phyloP scores from a whole-genome alignment of 495 filamentous ascomycete genomes.

The Neurospora intermedia region DNA sequence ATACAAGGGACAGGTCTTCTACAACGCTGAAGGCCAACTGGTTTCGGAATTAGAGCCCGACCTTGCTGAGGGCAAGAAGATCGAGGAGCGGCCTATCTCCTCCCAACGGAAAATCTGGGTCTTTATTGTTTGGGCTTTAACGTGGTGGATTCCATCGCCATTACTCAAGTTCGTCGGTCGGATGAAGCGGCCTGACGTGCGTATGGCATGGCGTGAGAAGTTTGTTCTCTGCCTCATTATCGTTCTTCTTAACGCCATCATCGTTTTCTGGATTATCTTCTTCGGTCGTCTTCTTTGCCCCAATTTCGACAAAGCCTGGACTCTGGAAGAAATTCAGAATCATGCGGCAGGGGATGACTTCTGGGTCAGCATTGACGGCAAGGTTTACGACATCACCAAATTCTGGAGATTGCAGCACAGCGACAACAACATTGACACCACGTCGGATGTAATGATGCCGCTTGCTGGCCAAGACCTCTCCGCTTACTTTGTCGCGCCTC shows the following conservation, averaged over 20 bases:
- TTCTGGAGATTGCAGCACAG: constrained; percentile 82
- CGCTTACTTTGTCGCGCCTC: constrained; percentile 72
- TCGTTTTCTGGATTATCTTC: constrained; percentile 87
- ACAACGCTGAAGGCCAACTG: constrained; percentile 49
- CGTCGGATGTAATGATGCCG: constrained; percentile 54
- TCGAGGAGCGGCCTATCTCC: constrained; percentile 59
- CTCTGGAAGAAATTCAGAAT: constrained; percentile 53
- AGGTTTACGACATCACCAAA: constrained; percentile 83
- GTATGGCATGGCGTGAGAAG: constrained; percentile 96
- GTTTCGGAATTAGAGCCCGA: constrained; percentile 57
- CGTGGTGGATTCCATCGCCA: constrained; percentile 93
- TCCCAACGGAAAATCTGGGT: constrained; percentile 65
- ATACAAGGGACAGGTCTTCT: constrained; percentile 59
- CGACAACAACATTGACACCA: constrained; percentile 50
- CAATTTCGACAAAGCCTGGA: constrained; percentile 86
- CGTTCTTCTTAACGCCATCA: constrained; percentile 64
- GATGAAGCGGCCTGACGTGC: constrained; percentile 95
- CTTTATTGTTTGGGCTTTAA: constrained; percentile 68
- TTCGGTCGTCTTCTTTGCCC: constrained; percentile 83
- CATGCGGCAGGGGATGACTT: constrained; percentile 68
- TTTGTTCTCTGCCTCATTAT: constrained; percentile 74
- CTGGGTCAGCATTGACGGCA: constrained; percentile 79
- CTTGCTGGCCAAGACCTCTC: constrained; percentile 72
- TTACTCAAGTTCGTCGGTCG: constrained; percentile 68
- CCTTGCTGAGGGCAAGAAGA: constrained; percentile 60